Percentiles rank a stretch among this genome's conserved stretches.
These are phyloP conservation scores for Volvox africanus DNA, from an alignment of 139 green algal species.

Conservation along the genomic window DNA sequence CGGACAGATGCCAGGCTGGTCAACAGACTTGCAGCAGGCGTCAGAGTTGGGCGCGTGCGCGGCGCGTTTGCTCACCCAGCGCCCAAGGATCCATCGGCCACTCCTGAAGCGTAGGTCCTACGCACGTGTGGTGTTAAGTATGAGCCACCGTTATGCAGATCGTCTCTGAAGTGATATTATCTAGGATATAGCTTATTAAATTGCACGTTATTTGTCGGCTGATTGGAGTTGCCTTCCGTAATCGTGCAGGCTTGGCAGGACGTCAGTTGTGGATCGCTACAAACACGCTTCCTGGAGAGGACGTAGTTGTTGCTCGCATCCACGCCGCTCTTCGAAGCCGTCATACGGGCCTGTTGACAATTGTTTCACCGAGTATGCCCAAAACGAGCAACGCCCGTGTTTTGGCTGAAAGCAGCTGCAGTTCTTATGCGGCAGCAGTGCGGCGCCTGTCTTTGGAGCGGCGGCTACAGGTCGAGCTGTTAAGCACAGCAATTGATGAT, in stretches of 20 bases:
- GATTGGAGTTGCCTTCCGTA: too few species aligned
- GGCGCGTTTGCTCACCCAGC: conserved; percentile 60
- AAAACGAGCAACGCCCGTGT: neutral
- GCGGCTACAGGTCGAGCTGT: conserved; percentile 31
- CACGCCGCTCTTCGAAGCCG: conserved; percentile 51
- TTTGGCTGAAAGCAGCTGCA: conserved; percentile 15
- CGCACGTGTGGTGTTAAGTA: neutral
- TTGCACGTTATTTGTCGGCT: too few species aligned
- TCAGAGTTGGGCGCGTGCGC: conserved; percentile 65
- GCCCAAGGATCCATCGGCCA: neutral
- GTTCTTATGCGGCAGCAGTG: neutral
- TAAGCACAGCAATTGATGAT: neutral
- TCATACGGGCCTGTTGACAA: conserved; percentile 58
- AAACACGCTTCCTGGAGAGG: conserved; percentile 62
- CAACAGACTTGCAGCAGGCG: conserved; percentile 71
- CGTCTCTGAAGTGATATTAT: neutral
- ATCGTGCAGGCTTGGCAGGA: conserved; percentile 43
- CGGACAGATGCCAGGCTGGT: conserved; percentile 78
- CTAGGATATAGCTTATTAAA: neutral
- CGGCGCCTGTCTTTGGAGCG: conserved; percentile 38
- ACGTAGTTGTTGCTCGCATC: conserved; percentile 47
- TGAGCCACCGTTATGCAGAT: neutral
- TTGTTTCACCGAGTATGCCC: conserved; percentile 37
- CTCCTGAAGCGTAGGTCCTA: conserved; percentile 16
- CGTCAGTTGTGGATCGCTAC: conserved; percentile 69